phyloP scores from a whole-genome alignment of 306 rosid genomes.

The Nissolia schottii region DNA sequence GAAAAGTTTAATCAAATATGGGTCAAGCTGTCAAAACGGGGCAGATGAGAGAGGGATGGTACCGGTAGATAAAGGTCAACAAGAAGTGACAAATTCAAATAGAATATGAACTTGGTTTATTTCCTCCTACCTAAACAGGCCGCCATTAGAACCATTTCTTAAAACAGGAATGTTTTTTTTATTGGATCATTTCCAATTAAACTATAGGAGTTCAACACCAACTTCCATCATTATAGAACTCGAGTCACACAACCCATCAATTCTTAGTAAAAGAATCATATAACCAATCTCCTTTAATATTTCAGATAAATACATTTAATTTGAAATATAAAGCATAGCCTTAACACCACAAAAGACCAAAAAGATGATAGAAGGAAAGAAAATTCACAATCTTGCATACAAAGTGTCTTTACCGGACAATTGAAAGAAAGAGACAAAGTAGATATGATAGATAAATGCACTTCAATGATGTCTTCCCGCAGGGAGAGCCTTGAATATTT shows the following conservation, averaged over 20 bases:
- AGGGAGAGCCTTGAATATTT: conserved; percentile 41
- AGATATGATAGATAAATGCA: conserved; percentile 14
- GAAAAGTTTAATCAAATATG: too few relatives aligned
- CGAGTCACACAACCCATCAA: conserved; percentile 14
- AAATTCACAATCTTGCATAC: conserved; percentile 30
- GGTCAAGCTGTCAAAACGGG: too few relatives aligned
- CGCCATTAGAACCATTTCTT: too few relatives aligned
- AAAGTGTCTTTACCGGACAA: conserved; percentile 6
- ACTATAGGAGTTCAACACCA: background rate
- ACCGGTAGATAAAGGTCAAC: too few relatives aligned
- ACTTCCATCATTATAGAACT: background rate
- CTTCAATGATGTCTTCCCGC: conserved; percentile 16
- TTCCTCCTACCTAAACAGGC: too few relatives aligned
- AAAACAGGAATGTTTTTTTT: too few relatives aligned
- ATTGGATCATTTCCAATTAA: too few relatives aligned
- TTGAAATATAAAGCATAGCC: conserved; percentile 27
- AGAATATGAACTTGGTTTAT: too few relatives aligned
- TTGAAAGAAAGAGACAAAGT: conserved; percentile 14
- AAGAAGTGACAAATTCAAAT: too few relatives aligned
- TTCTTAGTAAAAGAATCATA: conserved; percentile 27
- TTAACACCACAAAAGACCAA: conserved; percentile 17
- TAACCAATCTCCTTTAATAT: conserved; percentile 15
- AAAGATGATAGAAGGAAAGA: background rate
- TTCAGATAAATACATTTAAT: conserved; percentile 29
- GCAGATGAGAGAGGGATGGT: too few relatives aligned